Evolutionary conservation across 352 stramenopile species (phyloP).

Genomic region (Hyaloperonospora arabidopsidis): DNA sequence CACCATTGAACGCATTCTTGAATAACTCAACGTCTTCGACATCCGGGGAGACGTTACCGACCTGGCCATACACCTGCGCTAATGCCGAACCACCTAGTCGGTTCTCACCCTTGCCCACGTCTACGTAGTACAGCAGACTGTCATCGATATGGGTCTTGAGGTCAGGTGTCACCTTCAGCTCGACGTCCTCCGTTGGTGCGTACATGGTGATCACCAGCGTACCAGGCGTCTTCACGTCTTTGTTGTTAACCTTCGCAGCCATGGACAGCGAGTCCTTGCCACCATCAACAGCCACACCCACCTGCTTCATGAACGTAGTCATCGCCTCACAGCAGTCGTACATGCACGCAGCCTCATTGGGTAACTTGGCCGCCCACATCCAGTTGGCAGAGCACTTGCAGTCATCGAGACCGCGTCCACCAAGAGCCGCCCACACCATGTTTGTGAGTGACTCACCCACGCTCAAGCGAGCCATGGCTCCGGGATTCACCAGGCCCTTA

Average conservation of each 20-base stretch:
- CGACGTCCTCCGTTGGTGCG: conserved; percentile 94
- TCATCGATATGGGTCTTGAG: conserved; percentile 86
- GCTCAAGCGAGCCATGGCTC: conserved; percentile 93
- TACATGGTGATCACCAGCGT: conserved; percentile 98
- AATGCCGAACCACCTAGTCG: conserved; percentile 94
- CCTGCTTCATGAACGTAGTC: conserved; percentile 89
- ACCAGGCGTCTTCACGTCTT: conserved; percentile 96
- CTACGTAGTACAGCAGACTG: conserved; percentile 91
- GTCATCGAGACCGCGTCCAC: conserved; percentile 89
- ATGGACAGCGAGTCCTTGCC: conserved; percentile 99
- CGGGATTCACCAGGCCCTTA: conserved; percentile 93
- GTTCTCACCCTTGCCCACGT: conserved; percentile 87
- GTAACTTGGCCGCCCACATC: conserved; percentile 99
- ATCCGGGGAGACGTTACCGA: conserved; percentile 85
- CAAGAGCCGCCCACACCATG: conserved; percentile 93
- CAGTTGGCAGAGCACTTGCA: conserved; percentile 98
- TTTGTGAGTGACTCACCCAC: conserved; percentile 98
- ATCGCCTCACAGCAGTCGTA: conserved; percentile 97
- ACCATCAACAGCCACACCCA: conserved; percentile 96
- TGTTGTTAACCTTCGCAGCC: conserved; percentile 90
- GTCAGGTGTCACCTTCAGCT: conserved; percentile 95
- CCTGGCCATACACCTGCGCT: conserved; percentile 88
- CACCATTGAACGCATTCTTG: conserved; percentile 90
- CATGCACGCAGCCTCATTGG: conserved; percentile 97
- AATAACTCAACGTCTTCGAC: conserved; percentile 91